Conservation (phyloP, 257 asterid genomes). For the Mentha longifolia region DNA sequence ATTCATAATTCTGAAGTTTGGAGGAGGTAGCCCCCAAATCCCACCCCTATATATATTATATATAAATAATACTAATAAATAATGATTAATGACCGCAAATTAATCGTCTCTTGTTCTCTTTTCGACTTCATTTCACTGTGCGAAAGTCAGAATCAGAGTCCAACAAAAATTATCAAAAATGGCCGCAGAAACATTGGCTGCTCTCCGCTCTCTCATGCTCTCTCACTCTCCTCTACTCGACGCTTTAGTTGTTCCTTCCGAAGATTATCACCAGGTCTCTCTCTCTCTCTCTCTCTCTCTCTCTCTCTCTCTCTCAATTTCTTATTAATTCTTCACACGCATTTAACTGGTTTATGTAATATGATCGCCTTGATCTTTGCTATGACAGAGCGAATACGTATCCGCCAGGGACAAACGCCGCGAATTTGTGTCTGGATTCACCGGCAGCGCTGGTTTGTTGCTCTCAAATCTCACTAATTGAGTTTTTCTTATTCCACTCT, state of each 20-base stretch:
- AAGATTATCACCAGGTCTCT: slow-evolving; percentile 91
- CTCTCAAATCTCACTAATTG: background rate
- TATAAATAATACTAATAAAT: too few relatives aligned
- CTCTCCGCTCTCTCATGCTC: slow-evolving; percentile 76
- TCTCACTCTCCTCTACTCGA: slow-evolving; percentile 85
- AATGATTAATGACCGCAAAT: too few relatives aligned
- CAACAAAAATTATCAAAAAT: slow-evolving; percentile 21
- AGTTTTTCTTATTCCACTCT: background rate
- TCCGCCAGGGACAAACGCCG: slow-evolving; percentile 89
- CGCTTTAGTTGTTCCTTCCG: slow-evolving; percentile 89
- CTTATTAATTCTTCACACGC: background rate
- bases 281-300: slow-evolving; percentile 34
- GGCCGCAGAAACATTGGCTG: slow-evolving; percentile 66
- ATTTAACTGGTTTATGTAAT: slow-evolving; percentile 2
- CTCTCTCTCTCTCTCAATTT: slow-evolving; percentile 26
- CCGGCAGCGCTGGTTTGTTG: slow-evolving; percentile 91
- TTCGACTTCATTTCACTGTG: background rate
- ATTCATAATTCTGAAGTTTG: too few relatives aligned
- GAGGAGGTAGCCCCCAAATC: too few relatives aligned
- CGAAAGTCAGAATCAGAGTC: slow-evolving; percentile 23
- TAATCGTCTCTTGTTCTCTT: background rate
- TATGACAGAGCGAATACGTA: slow-evolving; percentile 90
- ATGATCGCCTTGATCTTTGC: slow-evolving; percentile 30
- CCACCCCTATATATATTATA: too few relatives aligned
- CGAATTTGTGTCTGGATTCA: slow-evolving; percentile 86